Evolutionary conservation across 2,329 filamentous ascomycete species (phyloP), one percentile per base, ranked within the genome.

Genomic region (Alternaria ethzedia): DNA sequence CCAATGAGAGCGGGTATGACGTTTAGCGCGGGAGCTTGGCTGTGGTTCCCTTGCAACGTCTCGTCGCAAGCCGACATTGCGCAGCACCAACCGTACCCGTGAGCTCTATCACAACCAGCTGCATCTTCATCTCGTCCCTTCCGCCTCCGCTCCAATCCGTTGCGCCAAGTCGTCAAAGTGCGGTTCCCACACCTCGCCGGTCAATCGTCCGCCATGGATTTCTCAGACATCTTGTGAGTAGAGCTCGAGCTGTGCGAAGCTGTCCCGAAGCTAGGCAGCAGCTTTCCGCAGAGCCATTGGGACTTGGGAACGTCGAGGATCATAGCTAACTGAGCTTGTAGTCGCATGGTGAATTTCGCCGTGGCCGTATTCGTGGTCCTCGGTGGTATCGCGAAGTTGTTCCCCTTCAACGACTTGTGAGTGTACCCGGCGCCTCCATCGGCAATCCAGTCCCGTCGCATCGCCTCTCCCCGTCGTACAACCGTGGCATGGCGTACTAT

Each of bases 331-430:
- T 21, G 43, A 59, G 32, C 75, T 68, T 36, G 59, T 72, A 98
- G 96, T 85, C 96, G 96, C 78, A 89, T 98, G 78, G 92, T 97
- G 81, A 99, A 99, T 87, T 86, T 99, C 81, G 92, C 85, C 75
- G 90, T 96, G 68, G 96, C 90, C 75, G 90, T 90, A 71, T 87
- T 97, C 71, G 96, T 97, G 89, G 85, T 97, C 51, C 85, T 97
- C 51, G 95, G 94, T 70, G 95, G 94, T 74, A 86, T 94, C 76
- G 86, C 85, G 67, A 89, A 92, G 77, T 89, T 94, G 83, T 91
- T 92, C 78, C 78, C 83, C 23, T 73, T 78, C 61, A 70, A 75
- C 64, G 74, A 77, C 64, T 76, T 80, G 74, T 79, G 75, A 78
- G 73, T 79, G 63, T 84, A 82, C 78, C 82, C 54, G 52, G 52